Evolutionary conservation across 2,329 filamentous ascomycete genomes (phyloP).

Genomic region (Pseudogymnoascus sp.): DNA sequence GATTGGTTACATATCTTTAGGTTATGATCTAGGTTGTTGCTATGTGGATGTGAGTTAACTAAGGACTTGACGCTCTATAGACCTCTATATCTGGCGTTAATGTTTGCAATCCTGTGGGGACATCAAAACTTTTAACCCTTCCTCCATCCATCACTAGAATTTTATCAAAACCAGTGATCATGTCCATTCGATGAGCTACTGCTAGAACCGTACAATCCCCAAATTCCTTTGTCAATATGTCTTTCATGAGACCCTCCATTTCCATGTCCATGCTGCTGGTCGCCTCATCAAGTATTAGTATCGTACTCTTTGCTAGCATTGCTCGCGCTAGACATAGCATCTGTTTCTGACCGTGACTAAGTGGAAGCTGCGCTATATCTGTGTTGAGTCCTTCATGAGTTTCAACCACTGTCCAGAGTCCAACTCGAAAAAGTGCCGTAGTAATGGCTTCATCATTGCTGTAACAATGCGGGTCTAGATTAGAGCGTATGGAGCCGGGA

Average conservation of each 20-base stretch:
- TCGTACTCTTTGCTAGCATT: slow-evolving; percentile 29
- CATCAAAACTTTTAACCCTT: neutral
- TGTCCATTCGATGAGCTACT: slow-evolving; percentile 26
- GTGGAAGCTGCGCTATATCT: slow-evolving; percentile 24
- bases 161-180: slow-evolving; percentile 24
- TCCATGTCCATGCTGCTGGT: slow-evolving; percentile 23
- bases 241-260: slow-evolving; percentile 17
- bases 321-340: slow-evolving; percentile 41
- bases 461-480: slow-evolving; percentile 36
- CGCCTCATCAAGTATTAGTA: slow-evolving; percentile 30
- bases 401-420: slow-evolving; percentile 35
- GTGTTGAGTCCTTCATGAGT: slow-evolving; percentile 31
- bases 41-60: neutral
- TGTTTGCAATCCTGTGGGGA: neutral
- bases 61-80: neutral
- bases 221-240: slow-evolving; percentile 26
- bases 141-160: slow-evolving; percentile 25
- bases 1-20: no score
- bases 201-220: slow-evolving; percentile 23
- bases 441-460: slow-evolving; percentile 34
- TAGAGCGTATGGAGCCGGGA: slow-evolving; percentile 37
- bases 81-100: neutral
- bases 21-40: no score
- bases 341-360: slow-evolving; percentile 41
- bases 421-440: slow-evolving; percentile 36